phyloP scores from a whole-genome alignment of 495 filamentous ascomycete species.

The Penicillium verhagenii region DNA sequence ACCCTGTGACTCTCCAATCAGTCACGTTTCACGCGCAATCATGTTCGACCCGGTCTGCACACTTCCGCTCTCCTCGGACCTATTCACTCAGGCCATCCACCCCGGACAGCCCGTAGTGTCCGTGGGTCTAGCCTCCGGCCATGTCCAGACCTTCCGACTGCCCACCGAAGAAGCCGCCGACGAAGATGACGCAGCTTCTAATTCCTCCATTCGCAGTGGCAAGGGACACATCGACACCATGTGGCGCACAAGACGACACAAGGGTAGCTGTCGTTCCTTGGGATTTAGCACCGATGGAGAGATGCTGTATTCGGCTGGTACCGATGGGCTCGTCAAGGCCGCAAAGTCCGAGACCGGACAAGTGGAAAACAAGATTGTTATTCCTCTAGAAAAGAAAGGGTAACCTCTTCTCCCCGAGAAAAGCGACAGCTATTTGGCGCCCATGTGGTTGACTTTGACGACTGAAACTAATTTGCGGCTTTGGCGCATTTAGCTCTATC shows the following conservation, averaged over 20 bases:
- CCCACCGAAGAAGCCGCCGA: slow-evolving; percentile 52
- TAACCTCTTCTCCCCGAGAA: slow-evolving; percentile 24
- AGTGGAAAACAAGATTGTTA: slow-evolving; percentile 69
- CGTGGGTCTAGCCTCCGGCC: slow-evolving; percentile 78
- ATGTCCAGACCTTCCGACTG: slow-evolving; percentile 82
- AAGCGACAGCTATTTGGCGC: background rate
- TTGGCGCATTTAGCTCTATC: slow-evolving; percentile 24
- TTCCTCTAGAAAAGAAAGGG: slow-evolving; percentile 44
- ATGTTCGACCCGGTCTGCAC: slow-evolving; percentile 89
- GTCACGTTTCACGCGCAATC: slow-evolving; percentile 51
- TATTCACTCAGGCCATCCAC: slow-evolving; percentile 87
- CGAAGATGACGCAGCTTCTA: slow-evolving; percentile 49
- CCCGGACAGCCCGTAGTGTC: slow-evolving; percentile 79
- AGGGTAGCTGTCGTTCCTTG: slow-evolving; percentile 83
- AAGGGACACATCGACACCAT: slow-evolving; percentile 74
- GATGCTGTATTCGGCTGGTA: slow-evolving; percentile 82
- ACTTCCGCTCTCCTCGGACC: slow-evolving; percentile 79
- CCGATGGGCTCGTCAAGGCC: slow-evolving; percentile 85
- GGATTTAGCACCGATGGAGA: slow-evolving; percentile 74
- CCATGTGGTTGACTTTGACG: background rate
- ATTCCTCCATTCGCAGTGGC: slow-evolving; percentile 51
- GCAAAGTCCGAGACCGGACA: slow-evolving; percentile 76
- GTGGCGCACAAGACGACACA: slow-evolving; percentile 87
- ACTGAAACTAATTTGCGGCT: slow-evolving; percentile 1
- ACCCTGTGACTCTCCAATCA: slow-evolving; percentile 49